Base-by-base conservation (phyloP, 1,284 basidiomycete species). In the Papiliotrema laurentii region DNA sequence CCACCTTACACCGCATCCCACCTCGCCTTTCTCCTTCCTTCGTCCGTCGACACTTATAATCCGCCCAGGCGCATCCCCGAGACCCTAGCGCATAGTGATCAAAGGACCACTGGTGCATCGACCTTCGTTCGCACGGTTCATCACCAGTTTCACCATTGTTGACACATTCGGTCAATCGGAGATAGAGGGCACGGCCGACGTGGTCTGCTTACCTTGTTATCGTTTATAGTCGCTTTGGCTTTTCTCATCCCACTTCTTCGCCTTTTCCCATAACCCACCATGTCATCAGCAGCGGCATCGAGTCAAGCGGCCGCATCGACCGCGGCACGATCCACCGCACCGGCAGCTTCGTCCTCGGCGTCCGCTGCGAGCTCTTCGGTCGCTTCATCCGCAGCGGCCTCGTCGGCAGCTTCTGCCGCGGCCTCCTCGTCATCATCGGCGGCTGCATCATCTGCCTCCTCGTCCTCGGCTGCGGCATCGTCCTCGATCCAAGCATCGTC, bases 391-490 rank as follows among this genome's bases (percentile, higher is more conserved):
- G 28, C 38, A 10, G 38, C 28, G 26, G 38, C 40, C 27, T 31
- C 30, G 43, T 16, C 48, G 19, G 22, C 33, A 10, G 16, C 38
- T 13, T 35, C 38, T 14, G 21, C 22, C 6, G 19, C 46, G 14
- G 19, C 51, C 18, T 31, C 42, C 4, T 18, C 30, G 4, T 37
- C 51, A 18, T 22, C 36, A 7, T 38, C 39, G 14, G 25, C 40
- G 7, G 44, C 48, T 22, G 40, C 36, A 43, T n/a, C 51, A 36
- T 19, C 47, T 13, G 35, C 37, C 16, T 19, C 38, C 3, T 28
- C 41, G 33, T 13, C 46, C 19, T 36, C 30, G 25, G 27, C 49
- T 24, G 31, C 38, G 10, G 34, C 36, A 42, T n/a, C 40, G 16
- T 31, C 37, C 4, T 21, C 42, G 25, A 37, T 24, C 13, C 7